A percentile compares a stretch with the other conserved stretches of the same genome.
Conservation (phyloP, 2,329 filamentous ascomycete species). For the Phaeoacremonium minimum region DNA sequence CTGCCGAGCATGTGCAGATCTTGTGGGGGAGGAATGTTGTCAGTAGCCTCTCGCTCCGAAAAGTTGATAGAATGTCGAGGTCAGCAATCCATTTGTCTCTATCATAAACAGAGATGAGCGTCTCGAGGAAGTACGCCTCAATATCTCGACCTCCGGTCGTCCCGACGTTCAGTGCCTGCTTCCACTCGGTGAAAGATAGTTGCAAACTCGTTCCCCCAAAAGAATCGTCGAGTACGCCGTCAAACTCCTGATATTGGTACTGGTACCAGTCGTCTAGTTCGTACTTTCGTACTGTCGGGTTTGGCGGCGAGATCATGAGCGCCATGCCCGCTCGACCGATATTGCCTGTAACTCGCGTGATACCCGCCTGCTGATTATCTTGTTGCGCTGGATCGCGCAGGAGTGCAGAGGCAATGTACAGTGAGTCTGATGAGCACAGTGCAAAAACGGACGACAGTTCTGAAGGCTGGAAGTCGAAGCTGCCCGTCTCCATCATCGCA, state of each 20-base stretch:
- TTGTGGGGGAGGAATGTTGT: not conserved
- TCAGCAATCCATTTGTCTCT: not conserved
- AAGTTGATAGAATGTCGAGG: not conserved
- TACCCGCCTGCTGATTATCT: not conserved
- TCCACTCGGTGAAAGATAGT: slow-evolving; percentile 1
- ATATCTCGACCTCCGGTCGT: not conserved
- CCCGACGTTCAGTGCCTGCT: not conserved
- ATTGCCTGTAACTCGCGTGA: slow-evolving; percentile 1
- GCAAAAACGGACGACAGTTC: not conserved
- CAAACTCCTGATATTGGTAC: not conserved
- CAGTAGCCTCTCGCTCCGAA: not conserved
- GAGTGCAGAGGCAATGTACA: not conserved
- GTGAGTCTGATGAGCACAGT: not conserved
- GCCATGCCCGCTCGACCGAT: not conserved
- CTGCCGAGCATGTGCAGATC: too few species aligned
- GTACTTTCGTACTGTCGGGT: not conserved
- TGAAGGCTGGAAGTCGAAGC: not conserved
- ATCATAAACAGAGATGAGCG: slow-evolving; percentile 1
- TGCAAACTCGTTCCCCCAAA: slow-evolving; percentile 1
- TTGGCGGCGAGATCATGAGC: slow-evolving; percentile 1
- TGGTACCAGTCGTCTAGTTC: not conserved
- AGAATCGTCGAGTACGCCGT: not conserved
- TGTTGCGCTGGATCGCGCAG: slow-evolving; percentile 1
- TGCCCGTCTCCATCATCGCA: not conserved
- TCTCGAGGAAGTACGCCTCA: not conserved